phyloP scores from a whole-genome alignment of 2,329 filamentous ascomycete genomes.

The Penicillium olsonii region DNA sequence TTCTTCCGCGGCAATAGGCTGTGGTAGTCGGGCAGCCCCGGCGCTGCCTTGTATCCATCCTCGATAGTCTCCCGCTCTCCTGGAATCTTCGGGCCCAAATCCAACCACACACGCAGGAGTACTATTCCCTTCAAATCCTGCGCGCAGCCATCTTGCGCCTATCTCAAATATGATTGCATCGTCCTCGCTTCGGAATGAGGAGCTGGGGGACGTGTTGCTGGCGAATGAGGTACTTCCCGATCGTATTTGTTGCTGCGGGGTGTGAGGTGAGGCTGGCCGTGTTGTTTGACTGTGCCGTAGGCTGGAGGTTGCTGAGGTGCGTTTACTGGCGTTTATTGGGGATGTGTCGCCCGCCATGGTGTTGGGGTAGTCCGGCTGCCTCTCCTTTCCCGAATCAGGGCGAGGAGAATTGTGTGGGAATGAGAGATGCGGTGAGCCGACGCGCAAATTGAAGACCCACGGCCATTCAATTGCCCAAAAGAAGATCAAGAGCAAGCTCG shows the following conservation, averaged over 20 bases:
- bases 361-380: constrained; percentile 4
- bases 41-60: constrained; percentile 62
- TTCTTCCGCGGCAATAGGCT: constrained; percentile 33
- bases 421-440: constrained; percentile 9
- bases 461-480: constrained; percentile 11
- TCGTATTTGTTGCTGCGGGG: constrained; percentile 52
- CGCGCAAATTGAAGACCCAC: not conserved
- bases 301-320: constrained; percentile 27
- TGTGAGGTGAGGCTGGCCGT: constrained; percentile 58
- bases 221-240: constrained; percentile 55
- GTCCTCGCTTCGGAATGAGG: constrained; percentile 70
- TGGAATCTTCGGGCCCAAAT: constrained; percentile 74
- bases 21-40: constrained; percentile 41
- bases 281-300: constrained; percentile 33
- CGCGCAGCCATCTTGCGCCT: constrained; percentile 74
- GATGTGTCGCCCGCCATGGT: constrained; percentile 24
- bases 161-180: constrained; percentile 82
- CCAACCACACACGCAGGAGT: constrained; percentile 69
- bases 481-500: too few species aligned
- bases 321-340: constrained; percentile 28
- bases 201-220: constrained; percentile 59
- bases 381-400: constrained; percentile 13
- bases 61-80: constrained; percentile 79
- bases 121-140: constrained; percentile 84
- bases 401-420: constrained; percentile 3